These are phyloP conservation scores for Punica granatum DNA, from an alignment of 345 rosid genomes.

Conservation along the genomic window DNA sequence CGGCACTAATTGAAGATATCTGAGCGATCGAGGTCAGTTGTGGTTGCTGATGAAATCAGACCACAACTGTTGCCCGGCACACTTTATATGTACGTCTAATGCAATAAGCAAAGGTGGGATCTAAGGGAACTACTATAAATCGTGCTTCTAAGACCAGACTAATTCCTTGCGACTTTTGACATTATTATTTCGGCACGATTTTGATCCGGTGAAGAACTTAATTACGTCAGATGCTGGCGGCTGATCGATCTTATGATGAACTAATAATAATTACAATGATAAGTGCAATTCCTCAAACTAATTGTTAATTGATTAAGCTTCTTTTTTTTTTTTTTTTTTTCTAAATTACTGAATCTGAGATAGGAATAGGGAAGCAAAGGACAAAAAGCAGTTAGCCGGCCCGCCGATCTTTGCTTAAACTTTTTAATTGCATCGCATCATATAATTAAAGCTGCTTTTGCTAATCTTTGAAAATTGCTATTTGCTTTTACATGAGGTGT, in stretches of 20 bases:
- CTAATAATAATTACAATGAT: not conserved
- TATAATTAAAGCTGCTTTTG: not conserved
- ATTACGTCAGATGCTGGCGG: not conserved
- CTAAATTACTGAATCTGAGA: not conserved
- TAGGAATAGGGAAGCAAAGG: not conserved
- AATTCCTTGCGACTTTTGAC: not conserved
- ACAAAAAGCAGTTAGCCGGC: not conserved
- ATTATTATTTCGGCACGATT: not conserved
- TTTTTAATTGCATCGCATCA: not conserved
- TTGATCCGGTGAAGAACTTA: not conserved
- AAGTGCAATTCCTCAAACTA: too few relatives aligned
- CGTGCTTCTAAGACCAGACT: not conserved
- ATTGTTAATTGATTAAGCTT: too few relatives aligned
- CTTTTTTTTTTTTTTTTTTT: not conserved
- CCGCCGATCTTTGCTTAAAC: not conserved
- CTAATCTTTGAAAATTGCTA: too few relatives aligned
- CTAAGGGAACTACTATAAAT: not conserved
- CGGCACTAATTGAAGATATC: not conserved
- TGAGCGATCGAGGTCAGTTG: not conserved
- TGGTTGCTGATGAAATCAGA: not conserved
- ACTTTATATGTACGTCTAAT: not conserved
- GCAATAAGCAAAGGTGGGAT: not conserved
- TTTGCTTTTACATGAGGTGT: too few relatives aligned
- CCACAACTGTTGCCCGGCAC: not conserved
- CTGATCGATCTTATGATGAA: not conserved